Conservation (phyloP, 2,329 filamentous ascomycete species). For the Elsinoe arachidis region DNA sequence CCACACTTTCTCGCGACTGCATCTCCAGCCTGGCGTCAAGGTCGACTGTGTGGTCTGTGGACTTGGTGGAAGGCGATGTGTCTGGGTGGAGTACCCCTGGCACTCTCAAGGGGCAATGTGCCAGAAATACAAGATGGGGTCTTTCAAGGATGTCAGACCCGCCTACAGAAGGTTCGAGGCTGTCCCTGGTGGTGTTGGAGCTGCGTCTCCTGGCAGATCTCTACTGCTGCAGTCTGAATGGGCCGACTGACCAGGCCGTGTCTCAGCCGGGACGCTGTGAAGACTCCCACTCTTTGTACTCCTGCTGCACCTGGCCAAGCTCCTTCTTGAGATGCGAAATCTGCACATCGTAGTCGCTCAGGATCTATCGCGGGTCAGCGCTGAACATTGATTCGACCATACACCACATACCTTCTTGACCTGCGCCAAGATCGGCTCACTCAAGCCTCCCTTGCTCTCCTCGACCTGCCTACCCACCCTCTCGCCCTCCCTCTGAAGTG, state of each 20-base stretch:
- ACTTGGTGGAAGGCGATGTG: no score
- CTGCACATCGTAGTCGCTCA: constrained; percentile 76
- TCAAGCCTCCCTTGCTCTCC: constrained; percentile 45
- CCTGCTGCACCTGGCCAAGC: constrained; percentile 49
- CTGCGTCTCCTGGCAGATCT: no score
- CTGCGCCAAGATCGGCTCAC: constrained; percentile 61
- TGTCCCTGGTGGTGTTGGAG: no score
- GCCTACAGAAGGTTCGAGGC: no score
- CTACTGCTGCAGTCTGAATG: no score
- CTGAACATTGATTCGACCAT: background rate
- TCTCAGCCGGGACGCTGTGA: background rate
- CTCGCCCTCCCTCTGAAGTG: constrained; percentile 65
- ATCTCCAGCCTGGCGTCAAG: no score
- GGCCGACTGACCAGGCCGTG: background rate
- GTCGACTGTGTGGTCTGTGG: no score
- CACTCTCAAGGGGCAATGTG: no score
- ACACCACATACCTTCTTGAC: constrained; percentile 58
- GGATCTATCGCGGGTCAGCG: constrained; percentile 45
- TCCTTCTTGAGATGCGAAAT: constrained; percentile 64
- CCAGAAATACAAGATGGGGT: no score
- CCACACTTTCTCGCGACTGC: no score
- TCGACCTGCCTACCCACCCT: constrained; percentile 47
- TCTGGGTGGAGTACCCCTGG: no score
- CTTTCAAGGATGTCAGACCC: no score
- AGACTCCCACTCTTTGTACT: constrained; percentile 49